Evolutionary conservation across 306 rosid species (phyloP).

Genomic region (Prunus padus): DNA sequence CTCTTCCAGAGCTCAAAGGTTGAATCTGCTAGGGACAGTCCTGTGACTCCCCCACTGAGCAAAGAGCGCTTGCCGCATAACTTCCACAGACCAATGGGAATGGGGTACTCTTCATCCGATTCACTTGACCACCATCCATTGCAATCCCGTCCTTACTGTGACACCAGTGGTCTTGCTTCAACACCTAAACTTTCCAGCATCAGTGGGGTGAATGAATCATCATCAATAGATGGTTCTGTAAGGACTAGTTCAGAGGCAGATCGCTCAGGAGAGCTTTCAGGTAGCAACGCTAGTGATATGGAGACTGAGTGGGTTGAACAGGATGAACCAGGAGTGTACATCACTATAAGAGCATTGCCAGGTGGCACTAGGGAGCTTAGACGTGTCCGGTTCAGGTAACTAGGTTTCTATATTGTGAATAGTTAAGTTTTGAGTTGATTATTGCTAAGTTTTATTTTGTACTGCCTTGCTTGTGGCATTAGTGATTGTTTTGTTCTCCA

Average conservation of each 20-base stretch:
- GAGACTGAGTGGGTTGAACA: slow-evolving; percentile 97
- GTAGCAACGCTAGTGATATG: slow-evolving; percentile 94
- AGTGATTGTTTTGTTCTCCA: not conserved
- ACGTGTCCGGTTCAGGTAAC: slow-evolving; percentile 91
- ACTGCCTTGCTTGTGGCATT: not conserved
- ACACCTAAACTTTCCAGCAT: slow-evolving; percentile 67
- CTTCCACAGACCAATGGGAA: slow-evolving; percentile 50
- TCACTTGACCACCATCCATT: slow-evolving; percentile 64
- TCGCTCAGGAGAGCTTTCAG: slow-evolving; percentile 76
- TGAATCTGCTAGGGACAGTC: slow-evolving; percentile 82
- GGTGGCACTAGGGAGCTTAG: slow-evolving; percentile 86
- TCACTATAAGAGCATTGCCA: slow-evolving; percentile 79
- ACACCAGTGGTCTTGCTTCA: slow-evolving; percentile 59
- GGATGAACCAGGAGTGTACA: slow-evolving; percentile 97
- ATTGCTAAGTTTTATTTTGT: not conserved
- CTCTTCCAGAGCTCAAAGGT: slow-evolving; percentile 65
- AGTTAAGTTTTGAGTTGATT: not conserved
- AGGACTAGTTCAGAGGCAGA: slow-evolving; percentile 92
- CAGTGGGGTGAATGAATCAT: slow-evolving; percentile 56
- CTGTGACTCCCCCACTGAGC: slow-evolving; percentile 78
- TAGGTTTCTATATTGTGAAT: slow-evolving; percentile 13
- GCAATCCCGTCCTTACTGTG: slow-evolving; percentile 55
- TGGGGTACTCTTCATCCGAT: slow-evolving; percentile 86
- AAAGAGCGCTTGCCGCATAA: slow-evolving; percentile 61
- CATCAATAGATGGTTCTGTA: slow-evolving; percentile 75